Evolutionary conservation across 495 filamentous ascomycete genomes (phyloP).

Genomic region (Annulohypoxylon maeteangense): DNA sequence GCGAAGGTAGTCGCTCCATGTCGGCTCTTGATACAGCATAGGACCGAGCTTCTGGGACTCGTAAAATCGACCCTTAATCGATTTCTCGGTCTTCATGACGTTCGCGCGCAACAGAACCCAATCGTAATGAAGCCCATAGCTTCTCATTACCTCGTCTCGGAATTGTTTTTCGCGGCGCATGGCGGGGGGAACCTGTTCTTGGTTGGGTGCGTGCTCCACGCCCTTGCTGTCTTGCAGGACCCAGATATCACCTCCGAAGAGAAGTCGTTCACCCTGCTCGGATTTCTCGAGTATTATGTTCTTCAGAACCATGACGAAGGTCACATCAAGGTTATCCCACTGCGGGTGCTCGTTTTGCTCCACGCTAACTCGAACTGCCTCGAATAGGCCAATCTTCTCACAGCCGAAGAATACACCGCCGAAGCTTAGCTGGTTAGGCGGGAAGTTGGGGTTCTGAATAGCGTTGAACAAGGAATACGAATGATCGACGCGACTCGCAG

Average conservation of each 20-base stretch:
- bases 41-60: conserved; percentile 51
- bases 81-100: conserved; percentile 38
- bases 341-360: conserved; percentile 13
- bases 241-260: conserved; percentile 36
- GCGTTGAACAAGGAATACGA: conserved; percentile 55
- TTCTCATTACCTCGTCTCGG: conserved; percentile 48
- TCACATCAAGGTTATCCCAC: not conserved
- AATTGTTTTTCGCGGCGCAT: conserved; percentile 51
- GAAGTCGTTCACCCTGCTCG: conserved; percentile 35
- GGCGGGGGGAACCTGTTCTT: conserved; percentile 44
- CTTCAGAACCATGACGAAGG: conserved; percentile 52
- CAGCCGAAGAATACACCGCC: conserved; percentile 57
- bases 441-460: conserved; percentile 3
- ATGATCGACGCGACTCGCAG: conserved; percentile 54
- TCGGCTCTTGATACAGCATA: conserved; percentile 45
- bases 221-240: conserved; percentile 35
- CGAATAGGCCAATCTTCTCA: conserved; percentile 54
- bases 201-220: conserved; percentile 18
- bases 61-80: conserved; percentile 58
- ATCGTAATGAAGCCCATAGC: conserved; percentile 39
- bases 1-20: conserved; percentile 38
- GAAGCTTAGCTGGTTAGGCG: conserved; percentile 30
- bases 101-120: conserved; percentile 46
- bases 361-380: conserved; percentile 51
- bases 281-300: conserved; percentile 25